phyloP scores from a whole-genome alignment of 148 eudicot species.

The Fagopyrum homotropicum region DNA sequence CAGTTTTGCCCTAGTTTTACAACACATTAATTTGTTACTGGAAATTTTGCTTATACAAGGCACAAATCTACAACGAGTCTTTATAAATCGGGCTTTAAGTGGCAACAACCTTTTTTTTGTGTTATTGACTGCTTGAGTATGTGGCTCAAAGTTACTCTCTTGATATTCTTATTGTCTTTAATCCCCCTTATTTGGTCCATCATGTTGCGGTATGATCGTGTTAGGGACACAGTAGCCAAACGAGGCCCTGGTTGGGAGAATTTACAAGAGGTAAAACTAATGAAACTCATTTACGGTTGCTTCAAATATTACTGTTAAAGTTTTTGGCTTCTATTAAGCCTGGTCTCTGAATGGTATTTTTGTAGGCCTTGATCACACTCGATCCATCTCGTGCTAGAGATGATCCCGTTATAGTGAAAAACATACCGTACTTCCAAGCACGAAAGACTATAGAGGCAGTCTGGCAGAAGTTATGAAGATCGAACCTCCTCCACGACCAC shows the following conservation, averaged over 20 bases:
- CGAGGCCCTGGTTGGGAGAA: constrained; percentile 89
- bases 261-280: constrained; percentile 62
- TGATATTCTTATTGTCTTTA: constrained; percentile 1
- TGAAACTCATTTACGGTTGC: not conserved
- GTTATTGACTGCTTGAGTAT: too few species aligned
- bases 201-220: constrained; percentile 66
- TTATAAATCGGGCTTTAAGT: too few species aligned
- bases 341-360: not conserved
- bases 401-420: constrained; percentile 70
- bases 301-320: not conserved
- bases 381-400: constrained; percentile 86
- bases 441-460: constrained; percentile 65
- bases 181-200: not conserved
- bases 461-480: constrained; percentile 84
- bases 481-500: constrained; percentile 80
- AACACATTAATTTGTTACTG: constrained; percentile 18
- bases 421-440: constrained; percentile 71
- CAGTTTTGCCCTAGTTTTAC: constrained; percentile 96
- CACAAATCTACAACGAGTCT: not conserved
- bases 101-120: too few species aligned
- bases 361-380: constrained; percentile 63
- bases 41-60: not conserved
- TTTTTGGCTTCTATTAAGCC: not conserved
- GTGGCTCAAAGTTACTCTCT: not conserved
- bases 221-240: constrained; percentile 69